A percentile compares a stretch with the other conserved stretches of the same genome.
Evolutionary conservation across 1,284 basidiomycete species (phyloP).

Genomic region (Ganoderma multipileum): DNA sequence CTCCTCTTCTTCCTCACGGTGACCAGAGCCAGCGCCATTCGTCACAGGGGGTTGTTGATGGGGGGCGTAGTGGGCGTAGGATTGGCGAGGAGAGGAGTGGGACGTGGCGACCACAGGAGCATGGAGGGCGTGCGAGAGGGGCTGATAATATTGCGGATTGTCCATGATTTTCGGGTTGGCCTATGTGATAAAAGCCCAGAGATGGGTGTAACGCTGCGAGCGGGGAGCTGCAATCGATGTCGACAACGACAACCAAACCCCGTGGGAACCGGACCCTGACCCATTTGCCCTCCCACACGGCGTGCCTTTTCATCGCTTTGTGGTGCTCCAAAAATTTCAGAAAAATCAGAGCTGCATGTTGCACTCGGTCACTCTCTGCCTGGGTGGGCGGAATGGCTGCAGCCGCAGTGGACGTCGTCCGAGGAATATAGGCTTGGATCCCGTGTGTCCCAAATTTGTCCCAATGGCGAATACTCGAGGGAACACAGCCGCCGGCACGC

Average conservation of each 20-base stretch:
- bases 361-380: neutral
- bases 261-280: conserved; percentile 35
- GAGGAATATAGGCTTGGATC: conserved; percentile 6
- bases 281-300: conserved; percentile 29
- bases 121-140: conserved; percentile 77
- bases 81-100: conserved; percentile 35
- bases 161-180: conserved; percentile 56
- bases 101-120: conserved; percentile 49
- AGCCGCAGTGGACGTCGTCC: neutral
- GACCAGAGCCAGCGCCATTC: conserved; percentile 36
- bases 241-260: conserved; percentile 37
- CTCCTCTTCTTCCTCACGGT: conserved; percentile 58
- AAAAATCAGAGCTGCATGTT: conserved; percentile 6
- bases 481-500: conserved; percentile 32
- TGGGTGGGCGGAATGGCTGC: neutral
- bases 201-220: conserved; percentile 40
- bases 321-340: conserved; percentile 9
- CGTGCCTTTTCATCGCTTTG: conserved; percentile 23
- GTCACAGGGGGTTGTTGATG: conserved; percentile 36
- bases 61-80: conserved; percentile 37
- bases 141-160: conserved; percentile 80
- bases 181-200: conserved; percentile 35
- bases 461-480: conserved; percentile 31
- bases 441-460: conserved; percentile 31
- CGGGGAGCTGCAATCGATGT: conserved; percentile 36